Percentiles rank a stretch among this genome's conserved stretches.
Evolutionary conservation across 345 rosid genomes (phyloP).

Genomic region (Atalantia buxifolia): DNA sequence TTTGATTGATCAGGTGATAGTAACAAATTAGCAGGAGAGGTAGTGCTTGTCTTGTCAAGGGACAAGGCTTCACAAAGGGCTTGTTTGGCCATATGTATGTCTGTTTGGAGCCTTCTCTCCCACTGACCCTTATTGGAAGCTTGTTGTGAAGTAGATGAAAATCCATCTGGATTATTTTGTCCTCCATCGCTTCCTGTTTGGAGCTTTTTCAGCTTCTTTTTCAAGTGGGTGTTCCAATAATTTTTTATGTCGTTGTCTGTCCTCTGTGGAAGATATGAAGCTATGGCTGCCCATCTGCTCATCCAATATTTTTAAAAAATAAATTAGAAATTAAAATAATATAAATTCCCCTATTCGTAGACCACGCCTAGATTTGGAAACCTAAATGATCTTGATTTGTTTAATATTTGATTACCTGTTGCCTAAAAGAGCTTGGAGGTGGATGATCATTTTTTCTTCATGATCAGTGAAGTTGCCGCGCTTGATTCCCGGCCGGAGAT

Average conservation of each 20-base stretch:
- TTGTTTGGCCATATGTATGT: slow-evolving; percentile 77
- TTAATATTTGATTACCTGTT: slow-evolving; percentile 51
- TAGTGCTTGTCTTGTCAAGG: slow-evolving; percentile 43
- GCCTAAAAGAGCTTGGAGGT: slow-evolving; percentile 96
- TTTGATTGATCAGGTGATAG: background rate
- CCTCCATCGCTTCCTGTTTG: slow-evolving; percentile 39
- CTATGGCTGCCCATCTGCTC: slow-evolving; percentile 98
- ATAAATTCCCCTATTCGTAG: background rate
- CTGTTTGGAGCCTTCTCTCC: slow-evolving; percentile 89
- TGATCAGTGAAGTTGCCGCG: slow-evolving; percentile 84
- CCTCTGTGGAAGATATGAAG: slow-evolving; percentile 94
- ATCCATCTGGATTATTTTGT: slow-evolving; percentile 28
- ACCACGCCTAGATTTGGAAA: background rate
- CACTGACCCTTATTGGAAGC: slow-evolving; percentile 65
- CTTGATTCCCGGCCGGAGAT: slow-evolving; percentile 89
- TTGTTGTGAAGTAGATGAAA: slow-evolving; percentile 27
- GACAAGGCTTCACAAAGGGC: slow-evolving; percentile 84
- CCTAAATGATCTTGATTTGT: no score
- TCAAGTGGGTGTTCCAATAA: slow-evolving; percentile 90
- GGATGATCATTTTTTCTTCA: slow-evolving; percentile 93
- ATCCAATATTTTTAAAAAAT: no score
- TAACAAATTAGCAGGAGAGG: background rate
- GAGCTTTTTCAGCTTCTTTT: slow-evolving; percentile 68
- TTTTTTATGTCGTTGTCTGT: slow-evolving; percentile 95
- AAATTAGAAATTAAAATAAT: background rate